A percentile compares a stretch with the other conserved stretches of the same genome.
Conservation (phyloP, 306 rosid genomes). For the Gynostemma pentaphyllum region DNA sequence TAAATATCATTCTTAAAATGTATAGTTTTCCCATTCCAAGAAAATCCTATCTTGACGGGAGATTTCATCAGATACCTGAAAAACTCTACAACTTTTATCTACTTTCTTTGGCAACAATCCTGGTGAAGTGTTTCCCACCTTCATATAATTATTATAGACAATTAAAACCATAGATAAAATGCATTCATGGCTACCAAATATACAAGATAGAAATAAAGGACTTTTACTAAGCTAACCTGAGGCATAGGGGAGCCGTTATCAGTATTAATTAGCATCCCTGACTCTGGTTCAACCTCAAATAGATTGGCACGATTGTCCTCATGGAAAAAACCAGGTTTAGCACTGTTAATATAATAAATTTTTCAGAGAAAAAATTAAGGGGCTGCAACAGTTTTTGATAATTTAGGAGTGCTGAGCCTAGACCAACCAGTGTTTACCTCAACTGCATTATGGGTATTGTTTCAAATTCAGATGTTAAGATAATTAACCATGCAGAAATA, state of each 20-base stretch:
- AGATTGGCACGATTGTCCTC: constrained; percentile 82
- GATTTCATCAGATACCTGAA: constrained; percentile 51
- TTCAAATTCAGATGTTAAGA: not conserved
- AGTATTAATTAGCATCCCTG: constrained; percentile 88
- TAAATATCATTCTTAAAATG: no score
- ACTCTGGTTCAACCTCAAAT: constrained; percentile 80
- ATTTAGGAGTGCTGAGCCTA: not conserved
- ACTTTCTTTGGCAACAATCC: constrained; percentile 24
- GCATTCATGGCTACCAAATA: not conserved
- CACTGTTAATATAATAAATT: constrained; percentile 40
- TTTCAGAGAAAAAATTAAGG: not conserved
- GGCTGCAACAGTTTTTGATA: not conserved
- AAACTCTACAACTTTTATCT: constrained; percentile 45
- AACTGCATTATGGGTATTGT: not conserved
- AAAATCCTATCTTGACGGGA: not conserved
- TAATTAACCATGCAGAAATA: not conserved
- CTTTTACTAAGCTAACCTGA: constrained; percentile 38
- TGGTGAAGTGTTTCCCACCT: constrained; percentile 67
- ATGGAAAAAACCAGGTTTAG: constrained; percentile 91
- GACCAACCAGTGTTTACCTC: not conserved
- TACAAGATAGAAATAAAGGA: constrained; percentile 1
- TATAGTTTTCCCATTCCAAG: no score
- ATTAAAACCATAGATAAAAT: constrained; percentile 5
- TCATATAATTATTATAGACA: constrained; percentile 5
- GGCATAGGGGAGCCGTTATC: constrained; percentile 95